Percentiles rank a stretch among this genome's conserved stretches.
phyloP scores from a whole-genome alignment of 805 yeast species.

The Starmerella asiatica region DNA sequence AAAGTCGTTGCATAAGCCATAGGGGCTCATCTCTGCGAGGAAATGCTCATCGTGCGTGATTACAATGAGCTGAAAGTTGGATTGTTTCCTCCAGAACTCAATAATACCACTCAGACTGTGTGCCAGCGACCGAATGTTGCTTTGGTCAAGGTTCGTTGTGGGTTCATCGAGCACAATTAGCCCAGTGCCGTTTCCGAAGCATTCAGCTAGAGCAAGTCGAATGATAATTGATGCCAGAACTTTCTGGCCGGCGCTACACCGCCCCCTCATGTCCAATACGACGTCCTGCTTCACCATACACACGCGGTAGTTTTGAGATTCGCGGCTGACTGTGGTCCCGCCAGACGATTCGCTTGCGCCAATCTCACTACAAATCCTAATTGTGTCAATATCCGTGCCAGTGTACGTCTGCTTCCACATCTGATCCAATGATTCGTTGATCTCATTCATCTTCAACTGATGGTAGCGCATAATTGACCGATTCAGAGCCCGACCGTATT shows the following conservation, averaged over 20 bases:
- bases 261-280: constrained; percentile 93
- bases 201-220: constrained; percentile 82
- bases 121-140: constrained; percentile 79
- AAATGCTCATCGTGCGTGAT: constrained; percentile 95
- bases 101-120: constrained; percentile 63
- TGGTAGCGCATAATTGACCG: constrained; percentile 89
- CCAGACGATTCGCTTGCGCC: constrained; percentile 33
- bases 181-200: constrained; percentile 91
- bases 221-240: constrained; percentile 86
- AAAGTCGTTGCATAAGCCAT: constrained; percentile 73
- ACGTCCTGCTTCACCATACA: constrained; percentile 88
- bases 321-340: constrained; percentile 27
- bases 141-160: constrained; percentile 85
- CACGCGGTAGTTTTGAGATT: constrained; percentile 76
- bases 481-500: constrained; percentile 76
- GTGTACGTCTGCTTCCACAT: constrained; percentile 88
- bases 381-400: constrained; percentile 90
- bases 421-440: constrained; percentile 75
- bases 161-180: constrained; percentile 96
- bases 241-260: constrained; percentile 97
- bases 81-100: constrained; percentile 57
- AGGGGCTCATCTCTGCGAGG: constrained; percentile 70
- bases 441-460: constrained; percentile 79
- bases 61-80: constrained; percentile 84
- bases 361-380: constrained; percentile 64